These are phyloP conservation scores for Pyronema omphalodes DNA, from an alignment of 495 filamentous ascomycete genomes.

Conservation along the genomic window DNA sequence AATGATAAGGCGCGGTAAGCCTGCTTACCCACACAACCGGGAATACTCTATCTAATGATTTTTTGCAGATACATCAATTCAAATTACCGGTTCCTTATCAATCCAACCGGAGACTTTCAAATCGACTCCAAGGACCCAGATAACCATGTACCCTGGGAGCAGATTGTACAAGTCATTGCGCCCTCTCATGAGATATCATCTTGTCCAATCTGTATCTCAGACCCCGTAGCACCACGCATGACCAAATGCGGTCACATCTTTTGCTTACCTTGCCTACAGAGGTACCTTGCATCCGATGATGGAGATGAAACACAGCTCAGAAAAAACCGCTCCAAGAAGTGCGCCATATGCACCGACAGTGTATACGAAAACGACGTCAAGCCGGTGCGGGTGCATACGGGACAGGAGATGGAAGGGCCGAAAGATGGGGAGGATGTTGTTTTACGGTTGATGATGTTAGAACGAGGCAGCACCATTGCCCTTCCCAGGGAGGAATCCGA, in stretches of 20 bases:
- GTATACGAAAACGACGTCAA: constrained; percentile 77
- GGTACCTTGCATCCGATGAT: constrained; percentile 82
- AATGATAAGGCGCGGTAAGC: constrained; percentile 68
- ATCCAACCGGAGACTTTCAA: constrained; percentile 59
- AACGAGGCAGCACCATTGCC: constrained; percentile 63
- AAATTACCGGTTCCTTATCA: constrained; percentile 92
- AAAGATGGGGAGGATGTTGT: constrained; percentile 77
- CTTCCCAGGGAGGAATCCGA: constrained; percentile 65
- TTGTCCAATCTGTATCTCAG: constrained; percentile 82
- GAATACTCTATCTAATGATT: constrained; percentile 5
- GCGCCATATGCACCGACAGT: constrained; percentile 84
- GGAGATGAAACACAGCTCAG: constrained; percentile 44
- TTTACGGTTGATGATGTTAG: constrained; percentile 61
- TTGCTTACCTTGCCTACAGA: constrained; percentile 79
- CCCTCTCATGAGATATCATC: constrained; percentile 29
- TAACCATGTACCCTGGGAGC: constrained; percentile 75
- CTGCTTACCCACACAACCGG: constrained; percentile 1
- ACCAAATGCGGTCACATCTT: constrained; percentile 96
- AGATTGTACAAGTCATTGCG: constrained; percentile 77
- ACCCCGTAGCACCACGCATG: constrained; percentile 85
- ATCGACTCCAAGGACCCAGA: constrained; percentile 73
- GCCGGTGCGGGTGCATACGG: constrained; percentile 77
- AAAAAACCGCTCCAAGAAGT: constrained; percentile 76
- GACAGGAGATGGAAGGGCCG: constrained; percentile 65
- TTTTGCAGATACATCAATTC: constrained; percentile 78